These are phyloP conservation scores for Linderniella brevidens DNA, from an alignment of 257 asterid species.

Conservation along the genomic window DNA sequence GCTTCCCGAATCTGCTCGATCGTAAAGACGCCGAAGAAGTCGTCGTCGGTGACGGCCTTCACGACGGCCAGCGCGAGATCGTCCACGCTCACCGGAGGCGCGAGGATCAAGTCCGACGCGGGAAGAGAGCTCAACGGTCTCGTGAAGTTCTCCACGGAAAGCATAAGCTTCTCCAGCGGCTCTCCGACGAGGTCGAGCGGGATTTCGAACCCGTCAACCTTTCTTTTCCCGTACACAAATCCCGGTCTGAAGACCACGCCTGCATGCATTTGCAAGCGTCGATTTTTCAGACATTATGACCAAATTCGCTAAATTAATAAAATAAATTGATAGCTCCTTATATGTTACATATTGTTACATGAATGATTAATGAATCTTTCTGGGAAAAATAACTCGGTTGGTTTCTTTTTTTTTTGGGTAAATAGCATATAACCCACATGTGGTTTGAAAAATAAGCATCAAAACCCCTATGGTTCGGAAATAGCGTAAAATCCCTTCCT, in stretches of 20 bases:
- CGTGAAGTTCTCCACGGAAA: conserved; percentile 44
- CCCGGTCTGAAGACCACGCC: conserved; percentile 90
- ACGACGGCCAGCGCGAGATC: conserved; percentile 73
- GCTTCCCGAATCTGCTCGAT: conserved; percentile 94
- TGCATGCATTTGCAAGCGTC: conserved; percentile 13
- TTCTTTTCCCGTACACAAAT: conserved; percentile 83
- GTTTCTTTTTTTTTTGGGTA: too few species aligned
- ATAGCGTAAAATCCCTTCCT: too few species aligned
- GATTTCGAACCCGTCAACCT: conserved; percentile 66
- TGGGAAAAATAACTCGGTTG: too few species aligned
- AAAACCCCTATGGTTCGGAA: too few species aligned
- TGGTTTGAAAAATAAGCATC: too few species aligned
- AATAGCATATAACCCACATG: too few species aligned
- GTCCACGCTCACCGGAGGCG: conserved; percentile 84
- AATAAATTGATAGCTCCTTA: too few species aligned
- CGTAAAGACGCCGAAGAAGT: conserved; percentile 72
- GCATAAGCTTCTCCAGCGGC: conserved; percentile 60
- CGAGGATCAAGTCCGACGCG: conserved; percentile 72
- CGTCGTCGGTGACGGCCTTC: conserved; percentile 61
- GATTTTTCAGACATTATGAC: background rate
- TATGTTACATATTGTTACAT: too few species aligned
- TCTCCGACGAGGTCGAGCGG: conserved; percentile 81
- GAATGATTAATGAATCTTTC: too few species aligned
- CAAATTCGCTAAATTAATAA: too few species aligned
- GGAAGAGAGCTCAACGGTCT: conserved; percentile 76